Base-by-base conservation (phyloP, 106 monocot species). In the Apostasia shenzhenica region DNA sequence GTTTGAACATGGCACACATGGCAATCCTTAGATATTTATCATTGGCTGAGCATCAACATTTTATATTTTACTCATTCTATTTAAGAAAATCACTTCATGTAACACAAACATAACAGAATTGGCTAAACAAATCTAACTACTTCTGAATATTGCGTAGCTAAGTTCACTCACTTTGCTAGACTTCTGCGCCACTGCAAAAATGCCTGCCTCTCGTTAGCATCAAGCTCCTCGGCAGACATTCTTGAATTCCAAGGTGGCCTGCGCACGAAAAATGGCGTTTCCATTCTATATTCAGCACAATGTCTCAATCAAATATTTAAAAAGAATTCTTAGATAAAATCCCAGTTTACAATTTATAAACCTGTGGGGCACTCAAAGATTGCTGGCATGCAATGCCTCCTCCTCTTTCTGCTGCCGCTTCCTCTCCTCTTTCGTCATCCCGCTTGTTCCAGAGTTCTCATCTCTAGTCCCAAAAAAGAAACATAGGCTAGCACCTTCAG, bases 221-320 rank as follows among this genome's bases (percentile, higher is more conserved):
- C 88, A 41, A 95, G 85, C 59, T 95, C 84, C 48, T 95, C 91
- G 10, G 84, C 67, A 2, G 91, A 80, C 95, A 95, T 95, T 6
- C 50, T 73, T 5, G 79, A 50, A 75, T 76, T 79, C 91, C 95
- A 95, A 6, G 70, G 81, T 6, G 95, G 95, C 57, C 95, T 95
- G 65, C 66, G 66, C 64, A 72, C 48, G 37, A 71, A 48, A 41
- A 54, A 63, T 66, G 70, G 44, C 2, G 51, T 10, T 10, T 52
- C 6, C 51, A 52, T 52, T 52, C 0, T 1, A 52, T 52, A 2
- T 52, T n/a, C n/a, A n/a, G n/a, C n/a, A 2, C 51, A 52, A 6
- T 2, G 51, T 6, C 51, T 8, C 51, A 52, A 52, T 52, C 51
- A 52, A 52, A 52, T 10, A 52, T 52, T 8, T 10, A 2, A 52